Evolutionary conservation across 106 monocot species (phyloP).

Genomic region (Apostasia shenzhenica): DNA sequence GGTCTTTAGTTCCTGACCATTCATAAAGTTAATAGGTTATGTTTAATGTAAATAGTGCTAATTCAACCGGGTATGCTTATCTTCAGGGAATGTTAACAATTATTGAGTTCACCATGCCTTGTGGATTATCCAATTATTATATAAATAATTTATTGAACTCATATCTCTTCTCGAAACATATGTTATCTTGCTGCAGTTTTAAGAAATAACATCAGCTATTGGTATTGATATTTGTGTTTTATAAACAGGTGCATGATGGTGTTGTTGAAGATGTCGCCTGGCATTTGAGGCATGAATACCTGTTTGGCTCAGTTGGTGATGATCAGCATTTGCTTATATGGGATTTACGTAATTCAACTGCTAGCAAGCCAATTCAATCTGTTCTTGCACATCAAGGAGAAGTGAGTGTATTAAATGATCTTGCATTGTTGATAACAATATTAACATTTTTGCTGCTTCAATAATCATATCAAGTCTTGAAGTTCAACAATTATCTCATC

Average conservation of each 20-base stretch:
- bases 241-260: slow-evolving; percentile 78
- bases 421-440: no score
- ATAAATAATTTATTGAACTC: background rate
- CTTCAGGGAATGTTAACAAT: background rate
- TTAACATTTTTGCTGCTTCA: no score
- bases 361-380: slow-evolving; percentile 68
- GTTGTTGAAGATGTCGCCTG: slow-evolving; percentile 99
- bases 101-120: background rate
- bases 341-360: slow-evolving; percentile 60
- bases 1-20: no score
- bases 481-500: no score
- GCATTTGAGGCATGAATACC: slow-evolving; percentile 92
- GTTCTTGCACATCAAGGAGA: slow-evolving; percentile 97
- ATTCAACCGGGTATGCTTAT: background rate
- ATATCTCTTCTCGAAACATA: background rate
- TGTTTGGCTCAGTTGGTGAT: slow-evolving; percentile 98
- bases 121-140: background rate
- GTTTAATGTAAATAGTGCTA: background rate
- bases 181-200: background rate
- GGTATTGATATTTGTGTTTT: background rate
- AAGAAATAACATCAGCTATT: background rate
- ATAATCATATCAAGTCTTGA: no score
- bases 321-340: slow-evolving; percentile 84
- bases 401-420: slow-evolving; percentile 31
- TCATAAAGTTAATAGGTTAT: background rate